phyloP scores from a whole-genome alignment of 2,329 filamentous ascomycete genomes.

The Aspergillus quadricinctus region DNA sequence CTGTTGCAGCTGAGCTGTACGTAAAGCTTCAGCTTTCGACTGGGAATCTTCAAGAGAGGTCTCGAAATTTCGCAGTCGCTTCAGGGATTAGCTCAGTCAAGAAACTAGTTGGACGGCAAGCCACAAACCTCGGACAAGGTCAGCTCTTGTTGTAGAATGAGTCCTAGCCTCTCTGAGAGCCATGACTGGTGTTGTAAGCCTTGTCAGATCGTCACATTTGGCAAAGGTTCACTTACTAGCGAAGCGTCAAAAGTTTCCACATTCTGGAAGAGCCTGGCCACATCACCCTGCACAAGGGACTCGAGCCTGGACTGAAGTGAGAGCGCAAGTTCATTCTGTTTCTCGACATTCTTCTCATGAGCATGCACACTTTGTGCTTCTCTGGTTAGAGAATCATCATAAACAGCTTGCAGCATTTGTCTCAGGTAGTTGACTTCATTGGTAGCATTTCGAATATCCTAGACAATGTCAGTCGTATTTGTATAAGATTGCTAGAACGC shows the following conservation, averaged over 20 bases:
- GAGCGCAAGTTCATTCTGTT: constrained; percentile 25
- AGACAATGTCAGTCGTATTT: constrained; percentile 1
- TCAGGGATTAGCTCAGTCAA: constrained; percentile 14
- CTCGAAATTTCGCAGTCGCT: constrained; percentile 36
- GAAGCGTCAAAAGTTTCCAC: constrained; percentile 31
- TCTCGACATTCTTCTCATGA: constrained; percentile 24
- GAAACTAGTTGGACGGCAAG: neutral
- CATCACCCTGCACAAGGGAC: constrained; percentile 26
- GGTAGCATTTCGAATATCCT: constrained; percentile 31
- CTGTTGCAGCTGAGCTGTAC: constrained; percentile 32
- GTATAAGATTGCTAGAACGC: neutral
- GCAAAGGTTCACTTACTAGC: constrained; percentile 24
- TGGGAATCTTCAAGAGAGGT: constrained; percentile 30
- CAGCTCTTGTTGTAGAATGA: constrained; percentile 30
- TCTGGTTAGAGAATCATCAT: constrained; percentile 25
- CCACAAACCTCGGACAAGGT: constrained; percentile 29
- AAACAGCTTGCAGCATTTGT: constrained; percentile 19
- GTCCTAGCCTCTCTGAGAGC: constrained; percentile 22
- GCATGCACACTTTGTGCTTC: constrained; percentile 22
- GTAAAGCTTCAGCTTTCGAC: constrained; percentile 27
- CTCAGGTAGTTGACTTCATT: constrained; percentile 21
- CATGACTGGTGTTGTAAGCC: constrained; percentile 25
- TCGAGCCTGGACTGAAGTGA: constrained; percentile 31
- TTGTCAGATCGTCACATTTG: neutral
- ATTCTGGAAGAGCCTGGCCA: constrained; percentile 24